Percentiles rank a stretch among this genome's conserved stretches.
Conservation (phyloP, 2,329 filamentous ascomycete genomes). For the Aspergillus puulaauensis region DNA sequence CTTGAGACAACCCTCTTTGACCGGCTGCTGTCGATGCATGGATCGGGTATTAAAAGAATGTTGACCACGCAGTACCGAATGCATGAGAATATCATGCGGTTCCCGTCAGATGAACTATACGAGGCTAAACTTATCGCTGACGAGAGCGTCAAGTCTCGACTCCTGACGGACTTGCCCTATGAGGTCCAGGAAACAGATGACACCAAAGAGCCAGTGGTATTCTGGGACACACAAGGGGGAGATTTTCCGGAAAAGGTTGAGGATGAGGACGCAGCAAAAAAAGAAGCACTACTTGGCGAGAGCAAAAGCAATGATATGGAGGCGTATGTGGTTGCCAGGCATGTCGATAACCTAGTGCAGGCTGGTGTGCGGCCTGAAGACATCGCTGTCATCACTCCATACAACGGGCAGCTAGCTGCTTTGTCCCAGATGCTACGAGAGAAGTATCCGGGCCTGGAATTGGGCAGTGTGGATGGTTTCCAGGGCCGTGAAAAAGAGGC, state of each 20-base stretch:
- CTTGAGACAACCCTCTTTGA: constrained; percentile 94
- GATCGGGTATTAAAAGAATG: constrained; percentile 83
- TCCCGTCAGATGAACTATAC: constrained; percentile 87
- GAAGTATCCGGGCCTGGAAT: constrained; percentile 76
- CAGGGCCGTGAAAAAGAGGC: constrained; percentile 97
- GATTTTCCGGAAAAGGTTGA: constrained; percentile 83
- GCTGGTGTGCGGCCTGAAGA: constrained; percentile 79
- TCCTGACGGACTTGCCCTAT: constrained; percentile 77
- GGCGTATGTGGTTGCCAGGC: constrained; percentile 73
- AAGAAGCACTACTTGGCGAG: constrained; percentile 59
- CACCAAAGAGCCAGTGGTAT: constrained; percentile 81
- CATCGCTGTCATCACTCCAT: constrained; percentile 92
- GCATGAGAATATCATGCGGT: constrained; percentile 94
- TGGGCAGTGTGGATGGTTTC: constrained; percentile 97
- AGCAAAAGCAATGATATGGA: constrained; percentile 95
- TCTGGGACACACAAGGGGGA: constrained; percentile 94
- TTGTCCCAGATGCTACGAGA: constrained; percentile 77
- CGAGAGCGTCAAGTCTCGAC: constrained; percentile 70
- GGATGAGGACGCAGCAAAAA: constrained; percentile 62
- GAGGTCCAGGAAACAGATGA: constrained; percentile 78
- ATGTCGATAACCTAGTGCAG: constrained; percentile 73
- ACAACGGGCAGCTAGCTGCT: constrained; percentile 87
- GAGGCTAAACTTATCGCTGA: constrained; percentile 77
- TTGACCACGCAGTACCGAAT: constrained; percentile 97
- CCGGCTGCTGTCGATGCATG: constrained; percentile 77